Percentiles rank a stretch among this genome's conserved stretches.
phyloP scores from a whole-genome alignment of 768 basidiomycete genomes.

The Thelephora ganbajun region DNA sequence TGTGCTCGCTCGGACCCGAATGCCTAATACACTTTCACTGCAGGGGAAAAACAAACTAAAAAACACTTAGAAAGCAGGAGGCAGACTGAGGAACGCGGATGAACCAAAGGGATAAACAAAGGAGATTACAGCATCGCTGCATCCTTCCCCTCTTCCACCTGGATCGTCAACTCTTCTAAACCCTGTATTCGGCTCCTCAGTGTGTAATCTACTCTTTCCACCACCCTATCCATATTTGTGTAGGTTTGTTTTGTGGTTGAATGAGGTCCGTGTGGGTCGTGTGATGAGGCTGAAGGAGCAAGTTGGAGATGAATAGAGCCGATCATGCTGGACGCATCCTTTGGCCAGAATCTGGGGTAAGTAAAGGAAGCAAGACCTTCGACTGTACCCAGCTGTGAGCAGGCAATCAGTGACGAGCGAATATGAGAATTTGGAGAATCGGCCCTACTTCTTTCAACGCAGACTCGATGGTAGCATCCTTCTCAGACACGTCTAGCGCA shows the following conservation, averaged over 20 bases:
- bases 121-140: too few relatives aligned
- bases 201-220: slow-evolving; percentile 60
- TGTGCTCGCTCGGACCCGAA: too few relatives aligned
- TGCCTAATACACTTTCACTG: too few relatives aligned
- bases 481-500: slow-evolving; percentile 69
- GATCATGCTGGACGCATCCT: slow-evolving; percentile 72
- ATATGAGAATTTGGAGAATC: neutral
- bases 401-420: neutral
- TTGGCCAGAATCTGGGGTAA: slow-evolving; percentile 87
- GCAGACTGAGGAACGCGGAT: too few relatives aligned
- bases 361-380: slow-evolving; percentile 76
- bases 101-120: too few relatives aligned
- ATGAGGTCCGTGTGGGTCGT: slow-evolving; percentile 43
- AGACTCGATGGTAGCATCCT: slow-evolving; percentile 35
- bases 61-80: too few relatives aligned
- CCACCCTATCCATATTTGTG: slow-evolving; percentile 54
- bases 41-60: too few relatives aligned
- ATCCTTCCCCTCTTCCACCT: slow-evolving; percentile 38
- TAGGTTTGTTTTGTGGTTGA: slow-evolving; percentile 33
- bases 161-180: slow-evolving; percentile 81
- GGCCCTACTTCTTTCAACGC: slow-evolving; percentile 50
- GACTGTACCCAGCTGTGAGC: slow-evolving; percentile 47
- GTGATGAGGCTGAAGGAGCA: slow-evolving; percentile 40
- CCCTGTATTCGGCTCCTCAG: slow-evolving; percentile 65
- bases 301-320: slow-evolving; percentile 90